Base-by-base conservation (phyloP, 805 yeast genomes). In the Starmerella bombi region DNA sequence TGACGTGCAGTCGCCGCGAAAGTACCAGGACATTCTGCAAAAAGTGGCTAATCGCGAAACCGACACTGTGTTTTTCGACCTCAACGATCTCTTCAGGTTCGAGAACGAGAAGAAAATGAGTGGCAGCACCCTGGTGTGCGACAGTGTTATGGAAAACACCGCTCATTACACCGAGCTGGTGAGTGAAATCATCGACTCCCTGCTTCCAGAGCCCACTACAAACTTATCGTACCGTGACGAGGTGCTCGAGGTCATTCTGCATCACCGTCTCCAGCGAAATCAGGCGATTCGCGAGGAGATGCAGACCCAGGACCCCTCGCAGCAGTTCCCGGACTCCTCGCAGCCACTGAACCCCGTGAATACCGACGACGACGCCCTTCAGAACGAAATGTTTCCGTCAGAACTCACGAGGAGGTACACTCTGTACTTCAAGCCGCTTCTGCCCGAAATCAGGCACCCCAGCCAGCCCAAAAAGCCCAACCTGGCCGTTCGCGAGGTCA, bases 171-270 rank as follows among this genome's bases (percentile, higher is more conserved):
- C 75, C 19, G 96, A 88, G 52, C 56, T 91, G 21, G 80, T 93
- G 56, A 69, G 83, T 37, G 63, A 66, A 36, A 77, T 76, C 14
- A 72, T 83, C 33, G 99, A 91, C 61, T 76, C 74, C 36, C 59
- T 83, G 43, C 71, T 88, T 73, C 98, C 98, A 0, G 70, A 69
- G 46, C 88, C 97, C n/a, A 78, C 91, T 2, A 74, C 70, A 37
- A 86, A 81, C 45, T 67, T 88, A 38, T 65, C 76, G 34, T 82
- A 80, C 57, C 75, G 76, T 50, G 95, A 84, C 58, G 94, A 83
- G 51, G 97, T 91, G 10, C 64, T 91, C 48, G 98, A 91, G 56
- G 93, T 91, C 43, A 83, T 91, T 42, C 67, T 86, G 50, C 86
- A 83, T 56, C 97, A 91, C 65, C 73, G 99, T 59, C 75, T 71